Evolutionary conservation across 2,329 filamentous ascomycete species (phyloP), one percentile per base, ranked within the genome.

Genomic region (Aureobasidium sp.): DNA sequence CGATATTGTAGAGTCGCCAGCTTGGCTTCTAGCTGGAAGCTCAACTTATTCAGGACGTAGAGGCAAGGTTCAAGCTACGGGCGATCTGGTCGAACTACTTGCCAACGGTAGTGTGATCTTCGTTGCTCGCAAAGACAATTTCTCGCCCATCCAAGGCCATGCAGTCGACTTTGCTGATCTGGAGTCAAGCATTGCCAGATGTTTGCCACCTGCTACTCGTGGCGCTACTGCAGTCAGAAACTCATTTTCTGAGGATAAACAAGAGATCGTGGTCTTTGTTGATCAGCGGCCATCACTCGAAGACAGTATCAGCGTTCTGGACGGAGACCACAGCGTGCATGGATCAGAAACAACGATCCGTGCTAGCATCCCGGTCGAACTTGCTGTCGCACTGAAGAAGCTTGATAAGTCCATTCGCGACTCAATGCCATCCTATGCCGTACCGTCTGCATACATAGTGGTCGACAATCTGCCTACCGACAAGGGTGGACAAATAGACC

Each of bases 351-450:
- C 40, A 6, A 72, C 43, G 4, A 70, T 69, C 51, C 56, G 62
- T 53, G 58, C 66, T 10, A 66, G 45, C 16, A 66, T 80, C 7
- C 68, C 80, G 0, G 67, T 70, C 18, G 71, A 66, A 20, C 73
- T 84, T 36, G 75, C 73, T 23, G 59, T 71, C 7, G 73, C 75
- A 13, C 68, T 83, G 8, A 81, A 79, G 67, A 78, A 76, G 38
- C 73, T 84, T 6, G 76, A 84, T 71, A 81, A 79, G 63, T 78
- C 71, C 36, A 75, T 82, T 25, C 76, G 79, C 56, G 72, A 75
- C 36, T 79, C 83, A 27, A 75, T 86, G n/a, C 80, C 83, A 3
- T 78, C 79, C 5, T 82, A 83, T 67, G 81, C 85, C 79, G 73
- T 83, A n/a, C 83, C 83, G 1, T 80, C 75, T 45, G 72, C 76